Base-by-base conservation (phyloP, 441 rosid species). In the Erodium trifolium region DNA sequence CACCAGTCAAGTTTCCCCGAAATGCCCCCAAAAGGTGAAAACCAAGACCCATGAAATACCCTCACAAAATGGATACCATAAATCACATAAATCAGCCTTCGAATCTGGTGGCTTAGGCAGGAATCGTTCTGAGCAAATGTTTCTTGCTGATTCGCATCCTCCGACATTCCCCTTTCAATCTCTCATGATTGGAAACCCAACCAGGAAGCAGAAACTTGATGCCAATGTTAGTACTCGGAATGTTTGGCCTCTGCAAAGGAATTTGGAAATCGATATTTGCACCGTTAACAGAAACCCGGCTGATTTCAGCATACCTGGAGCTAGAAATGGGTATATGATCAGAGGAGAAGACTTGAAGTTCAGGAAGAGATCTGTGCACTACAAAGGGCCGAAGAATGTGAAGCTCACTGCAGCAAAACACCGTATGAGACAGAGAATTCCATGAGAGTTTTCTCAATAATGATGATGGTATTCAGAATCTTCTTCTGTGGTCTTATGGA, bases 261-360 rank as follows among this genome's bases (percentile, higher is more conserved):
- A 67, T 75, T 71, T 76, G 27, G 82, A 72, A 69, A 49, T 78
- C 63, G 78, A 80, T 57, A 72, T 70, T 67, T 96, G 99, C 83
- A 71, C 65, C 34, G 63, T 89, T 51, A 96, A 91, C 73, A 81
- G 87, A 73, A 96, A 96, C 79, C 99, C 99, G 16, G 92, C 97
- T 63, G 99, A 96, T 82, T 96, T 91, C 76, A 86, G 86, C 68
- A 10, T 76, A 10, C 85, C 96, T 68, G 96, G 76, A 77, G 85
- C 80, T 72, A 85, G 86, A 37, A 96, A 91, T 80, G 59, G 62
- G 16, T 89, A 82, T 85, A 91, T 87, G 88, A 83, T 89, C 62
- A 73, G 78, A 13, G 89, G 90, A 37, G 82, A 82, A 70, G 84
- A 79, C 74, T 84, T 89, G 12, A 85, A 79, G 77, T 76, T 79